Evolutionary conservation across 306 rosid species (phyloP).

Genomic region (Prunus padus): DNA sequence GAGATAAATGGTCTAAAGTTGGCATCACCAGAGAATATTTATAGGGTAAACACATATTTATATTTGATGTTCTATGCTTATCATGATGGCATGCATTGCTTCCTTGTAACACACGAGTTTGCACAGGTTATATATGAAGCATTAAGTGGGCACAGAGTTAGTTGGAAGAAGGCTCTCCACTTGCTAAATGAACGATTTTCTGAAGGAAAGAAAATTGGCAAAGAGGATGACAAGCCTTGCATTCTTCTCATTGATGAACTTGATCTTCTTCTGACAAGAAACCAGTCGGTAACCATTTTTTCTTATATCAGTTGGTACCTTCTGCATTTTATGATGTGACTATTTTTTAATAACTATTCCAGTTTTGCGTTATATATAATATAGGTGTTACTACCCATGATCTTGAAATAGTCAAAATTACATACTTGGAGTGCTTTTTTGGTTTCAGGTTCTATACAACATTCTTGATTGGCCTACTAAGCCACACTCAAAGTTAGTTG

Average conservation of each 20-base stretch:
- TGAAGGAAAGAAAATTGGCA: constrained; percentile 58
- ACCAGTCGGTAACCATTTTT: constrained; percentile 69
- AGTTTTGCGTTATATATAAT: background rate
- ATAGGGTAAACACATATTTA: constrained; percentile 48
- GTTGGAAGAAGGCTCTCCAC: constrained; percentile 92
- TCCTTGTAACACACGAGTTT: constrained; percentile 21
- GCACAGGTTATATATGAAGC: constrained; percentile 89
- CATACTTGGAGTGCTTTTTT: constrained; percentile 4
- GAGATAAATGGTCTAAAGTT: constrained; percentile 93
- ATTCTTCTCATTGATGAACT: constrained; percentile 95
- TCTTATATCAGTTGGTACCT: constrained; percentile 57
- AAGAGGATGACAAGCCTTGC: constrained; percentile 78
- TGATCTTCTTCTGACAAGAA: constrained; percentile 96
- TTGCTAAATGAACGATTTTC: constrained; percentile 76
- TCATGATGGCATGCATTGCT: constrained; percentile 4
- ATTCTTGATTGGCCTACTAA: constrained; percentile 98
- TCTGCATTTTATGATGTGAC: constrained; percentile 26
- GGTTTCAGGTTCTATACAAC: constrained; percentile 75
- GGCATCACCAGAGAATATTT: constrained; percentile 87
- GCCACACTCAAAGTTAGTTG: constrained; percentile 82
- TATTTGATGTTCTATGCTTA: constrained; percentile 21
- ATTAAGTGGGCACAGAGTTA: constrained; percentile 76
- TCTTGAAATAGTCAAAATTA: constrained; percentile 7
- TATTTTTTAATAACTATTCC: constrained; percentile 5
- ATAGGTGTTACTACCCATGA: background rate